Evolutionary conservation across 192 early-diverging fungal genomes (phyloP).

Genomic region (Allomyces macrogynus): DNA sequence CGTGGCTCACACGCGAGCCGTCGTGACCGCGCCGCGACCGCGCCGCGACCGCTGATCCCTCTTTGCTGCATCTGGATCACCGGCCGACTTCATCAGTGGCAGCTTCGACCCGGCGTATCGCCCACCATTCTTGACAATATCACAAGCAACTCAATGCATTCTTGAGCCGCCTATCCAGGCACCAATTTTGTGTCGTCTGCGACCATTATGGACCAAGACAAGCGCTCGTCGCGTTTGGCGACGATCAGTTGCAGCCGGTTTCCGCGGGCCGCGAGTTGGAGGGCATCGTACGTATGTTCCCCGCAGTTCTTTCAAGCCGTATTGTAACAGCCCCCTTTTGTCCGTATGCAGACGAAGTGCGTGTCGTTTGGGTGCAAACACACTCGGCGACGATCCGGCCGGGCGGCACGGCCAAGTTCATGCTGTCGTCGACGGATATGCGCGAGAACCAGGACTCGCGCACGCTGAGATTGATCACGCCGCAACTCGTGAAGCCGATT

Average conservation of each 20-base stretch:
- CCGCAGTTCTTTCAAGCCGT: background rate
- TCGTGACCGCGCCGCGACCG: no score
- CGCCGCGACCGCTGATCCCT: no score
- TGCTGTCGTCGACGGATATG: background rate
- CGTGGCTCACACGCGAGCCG: no score
- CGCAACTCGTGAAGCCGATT: background rate
- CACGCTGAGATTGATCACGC: background rate
- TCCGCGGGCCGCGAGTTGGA: background rate
- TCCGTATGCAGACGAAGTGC: background rate
- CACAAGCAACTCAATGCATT: no score
- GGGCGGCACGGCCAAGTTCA: background rate
- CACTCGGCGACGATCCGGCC: background rate
- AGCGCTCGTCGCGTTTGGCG: background rate
- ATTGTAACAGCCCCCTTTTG: background rate
- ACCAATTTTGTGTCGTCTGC: no score
- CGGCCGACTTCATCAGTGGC: no score
- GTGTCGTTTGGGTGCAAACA: background rate
- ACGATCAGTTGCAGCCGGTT: background rate
- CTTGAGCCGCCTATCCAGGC: no score
- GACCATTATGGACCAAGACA: no score
- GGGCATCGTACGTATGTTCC: background rate
- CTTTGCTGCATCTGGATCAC: no score
- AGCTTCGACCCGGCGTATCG: no score
- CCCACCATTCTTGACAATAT: no score
- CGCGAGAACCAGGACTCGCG: background rate